Percentiles rank a stretch among this genome's conserved stretches.
phyloP scores from a whole-genome alignment of 2,329 filamentous ascomycete species.

The Nothomitra cinnamomea region DNA sequence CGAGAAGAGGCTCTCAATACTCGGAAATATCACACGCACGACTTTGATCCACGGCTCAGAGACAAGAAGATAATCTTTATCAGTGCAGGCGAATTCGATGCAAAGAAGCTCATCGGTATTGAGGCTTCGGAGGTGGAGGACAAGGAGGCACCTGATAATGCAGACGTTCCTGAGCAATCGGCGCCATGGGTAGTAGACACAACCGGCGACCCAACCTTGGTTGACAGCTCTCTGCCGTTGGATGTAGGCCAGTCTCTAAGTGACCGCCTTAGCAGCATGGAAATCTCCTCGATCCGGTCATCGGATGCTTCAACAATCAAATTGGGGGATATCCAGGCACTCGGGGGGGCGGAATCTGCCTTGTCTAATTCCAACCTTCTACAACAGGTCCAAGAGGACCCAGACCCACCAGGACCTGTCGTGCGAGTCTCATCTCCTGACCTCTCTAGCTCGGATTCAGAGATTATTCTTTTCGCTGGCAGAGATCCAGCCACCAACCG shows the following conservation, averaged over 20 bases:
- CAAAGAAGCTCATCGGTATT: slow-evolving; percentile 17
- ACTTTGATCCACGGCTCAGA: slow-evolving; percentile 33
- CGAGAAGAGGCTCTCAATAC: slow-evolving; percentile 42
- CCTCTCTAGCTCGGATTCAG: slow-evolving; percentile 47
- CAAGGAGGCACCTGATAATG: neutral
- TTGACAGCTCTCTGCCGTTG: neutral
- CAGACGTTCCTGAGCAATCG: neutral
- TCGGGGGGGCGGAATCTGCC: slow-evolving; percentile 1
- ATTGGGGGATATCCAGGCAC: slow-evolving; percentile 14
- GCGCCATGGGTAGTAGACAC: neutral
- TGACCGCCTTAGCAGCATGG: too few species aligned
- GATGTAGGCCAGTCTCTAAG: neutral
- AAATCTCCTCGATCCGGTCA: too few species aligned
- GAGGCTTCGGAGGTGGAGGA: slow-evolving; percentile 5
- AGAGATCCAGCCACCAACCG: slow-evolving; percentile 20
- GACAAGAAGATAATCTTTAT: slow-evolving; percentile 41
- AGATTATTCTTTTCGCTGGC: slow-evolving; percentile 53
- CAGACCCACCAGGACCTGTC: neutral
- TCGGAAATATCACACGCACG: slow-evolving; percentile 31
- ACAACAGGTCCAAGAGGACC: neutral
- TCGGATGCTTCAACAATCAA: slow-evolving; percentile 20
- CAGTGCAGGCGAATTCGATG: slow-evolving; percentile 34
- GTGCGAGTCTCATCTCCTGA: slow-evolving; percentile 20
- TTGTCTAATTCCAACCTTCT: neutral
- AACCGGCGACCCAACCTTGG: neutral